Base-by-base conservation (phyloP, 129 eudicot genomes). In the Arctium minus region DNA sequence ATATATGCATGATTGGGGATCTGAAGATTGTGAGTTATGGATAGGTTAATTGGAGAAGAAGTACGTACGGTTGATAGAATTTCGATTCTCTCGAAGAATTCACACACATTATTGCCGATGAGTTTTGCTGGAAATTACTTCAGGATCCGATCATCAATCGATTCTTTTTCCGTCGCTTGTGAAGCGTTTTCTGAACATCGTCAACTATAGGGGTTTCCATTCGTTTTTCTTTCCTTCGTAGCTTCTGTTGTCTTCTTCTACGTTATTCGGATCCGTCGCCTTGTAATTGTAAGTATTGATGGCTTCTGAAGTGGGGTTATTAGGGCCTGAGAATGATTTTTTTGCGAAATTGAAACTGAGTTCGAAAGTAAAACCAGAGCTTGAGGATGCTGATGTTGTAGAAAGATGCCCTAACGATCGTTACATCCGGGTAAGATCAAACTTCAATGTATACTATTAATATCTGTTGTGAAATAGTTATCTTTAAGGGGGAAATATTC, bases 151-250 rank as follows among this genome's bases (percentile, higher is more conserved):
- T 84, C 84, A 8, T 70, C 88, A 4, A 68, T 86, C 74, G 88
- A 86, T 83, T 86, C 89, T 2, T 89, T 89, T 70, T 89, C 82
- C 36, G 87, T 89, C 36, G 84, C 84, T 10, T 72, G 84, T 12
- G 92, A 89, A 81, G 92, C 92, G n/a, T 89, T 89, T 33, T 86
- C 89, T 64, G 89, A 89, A 81, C 72, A 40, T 18, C 62, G 53
- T 31, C 42, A 27, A 2, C 84, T 79, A 39, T 84, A 79, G 82
- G 82, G 72, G 79, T 29, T 77, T 76, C 6, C 37, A 12, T 79
- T 70, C 39, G 62, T 31, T 53, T 72, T 71, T 33, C 0, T 42
- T 78, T 56, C 76, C 10, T 62, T 69, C 50, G 40, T 73, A 6
- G 62, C 73, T 74, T 76, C 27, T n/a, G 72, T 72, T 77, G 17